A percentile compares a stretch with the other conserved stretches of the same genome.
Conservation (phyloP, 139 green algal species). For the Choricystis sp. region DNA sequence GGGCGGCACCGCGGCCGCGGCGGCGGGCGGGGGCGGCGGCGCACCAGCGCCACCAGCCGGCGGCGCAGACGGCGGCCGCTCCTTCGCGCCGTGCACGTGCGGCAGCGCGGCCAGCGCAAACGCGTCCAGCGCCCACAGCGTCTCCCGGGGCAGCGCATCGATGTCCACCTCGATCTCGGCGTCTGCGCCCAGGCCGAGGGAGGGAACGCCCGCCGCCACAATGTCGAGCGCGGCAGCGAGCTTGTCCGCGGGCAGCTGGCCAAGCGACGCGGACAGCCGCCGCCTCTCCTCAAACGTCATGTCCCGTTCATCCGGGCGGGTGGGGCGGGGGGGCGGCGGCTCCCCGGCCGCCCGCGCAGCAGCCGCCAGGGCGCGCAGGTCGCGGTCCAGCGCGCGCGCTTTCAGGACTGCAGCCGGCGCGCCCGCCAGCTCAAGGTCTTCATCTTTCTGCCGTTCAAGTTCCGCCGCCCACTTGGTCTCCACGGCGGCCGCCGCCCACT, state of each 20-base stretch:
- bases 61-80: background rate
- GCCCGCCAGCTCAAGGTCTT: slow-evolving; percentile 4
- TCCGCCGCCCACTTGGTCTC: slow-evolving; percentile 28
- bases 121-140: slow-evolving; percentile 36
- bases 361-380: background rate
- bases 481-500: slow-evolving; percentile 20
- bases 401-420: background rate
- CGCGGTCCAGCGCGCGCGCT: background rate
- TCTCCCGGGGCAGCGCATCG: slow-evolving; percentile 25
- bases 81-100: background rate
- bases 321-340: slow-evolving; percentile 3
- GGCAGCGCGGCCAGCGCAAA: slow-evolving; percentile 16
- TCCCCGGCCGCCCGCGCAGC: slow-evolving; percentile 1
- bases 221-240: slow-evolving; percentile 36
- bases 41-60: slow-evolving; percentile 4
- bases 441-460: slow-evolving; percentile 12
- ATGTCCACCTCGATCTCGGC: slow-evolving; percentile 57
- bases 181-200: slow-evolving; percentile 18
- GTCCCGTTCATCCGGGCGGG: slow-evolving; percentile 8
- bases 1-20: background rate
- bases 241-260: slow-evolving; percentile 21
- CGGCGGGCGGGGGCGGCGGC: background rate
- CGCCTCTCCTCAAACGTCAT: slow-evolving; percentile 56
- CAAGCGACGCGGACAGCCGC: slow-evolving; percentile 19
- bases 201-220: slow-evolving; percentile 15